phyloP scores from a whole-genome alignment of 2,329 filamentous ascomycete species.

The Paraphaeosphaeria sporulosa region DNA sequence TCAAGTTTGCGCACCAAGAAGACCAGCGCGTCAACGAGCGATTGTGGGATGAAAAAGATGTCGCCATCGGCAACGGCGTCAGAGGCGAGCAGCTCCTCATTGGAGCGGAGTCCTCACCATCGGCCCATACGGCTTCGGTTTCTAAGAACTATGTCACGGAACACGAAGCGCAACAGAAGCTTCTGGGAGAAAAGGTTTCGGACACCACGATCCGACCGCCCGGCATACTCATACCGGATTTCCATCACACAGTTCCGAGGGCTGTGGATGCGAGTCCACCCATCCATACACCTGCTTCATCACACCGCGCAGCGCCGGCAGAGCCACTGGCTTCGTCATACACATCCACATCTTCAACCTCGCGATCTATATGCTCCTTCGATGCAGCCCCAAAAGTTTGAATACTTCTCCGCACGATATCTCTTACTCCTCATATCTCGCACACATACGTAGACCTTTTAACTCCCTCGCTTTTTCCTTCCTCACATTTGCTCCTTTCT shows the following conservation, averaged over 20 bases:
- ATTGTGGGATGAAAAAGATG: slow-evolving; percentile 38
- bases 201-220: slow-evolving; percentile 43
- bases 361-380: slow-evolving; percentile 4
- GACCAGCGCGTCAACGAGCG: slow-evolving; percentile 32
- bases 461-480: not conserved
- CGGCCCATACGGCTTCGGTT: slow-evolving; percentile 15
- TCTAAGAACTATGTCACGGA: slow-evolving; percentile 20
- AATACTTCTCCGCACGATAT: not conserved
- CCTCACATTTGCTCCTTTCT: not conserved
- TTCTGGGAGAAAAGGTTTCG: slow-evolving; percentile 39
- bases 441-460: not conserved
- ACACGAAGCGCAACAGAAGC: slow-evolving; percentile 28
- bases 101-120: slow-evolving; percentile 16
- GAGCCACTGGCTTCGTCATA: slow-evolving; percentile 2
- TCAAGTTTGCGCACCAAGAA: slow-evolving; percentile 20
- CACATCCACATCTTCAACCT: slow-evolving; percentile 1
- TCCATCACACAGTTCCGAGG: slow-evolving; percentile 29
- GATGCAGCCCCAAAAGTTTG: not conserved
- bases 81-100: slow-evolving; percentile 24
- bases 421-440: not conserved
- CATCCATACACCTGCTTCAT: not conserved
- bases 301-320: not conserved
- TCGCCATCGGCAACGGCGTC: slow-evolving; percentile 28
- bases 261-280: slow-evolving; percentile 20
- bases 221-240: slow-evolving; percentile 32